Percentiles rank a stretch among this genome's conserved stretches.
These are phyloP conservation scores for Diversispora epigaea DNA, from an alignment of 192 early-diverging fungal species.

Conservation along the genomic window DNA sequence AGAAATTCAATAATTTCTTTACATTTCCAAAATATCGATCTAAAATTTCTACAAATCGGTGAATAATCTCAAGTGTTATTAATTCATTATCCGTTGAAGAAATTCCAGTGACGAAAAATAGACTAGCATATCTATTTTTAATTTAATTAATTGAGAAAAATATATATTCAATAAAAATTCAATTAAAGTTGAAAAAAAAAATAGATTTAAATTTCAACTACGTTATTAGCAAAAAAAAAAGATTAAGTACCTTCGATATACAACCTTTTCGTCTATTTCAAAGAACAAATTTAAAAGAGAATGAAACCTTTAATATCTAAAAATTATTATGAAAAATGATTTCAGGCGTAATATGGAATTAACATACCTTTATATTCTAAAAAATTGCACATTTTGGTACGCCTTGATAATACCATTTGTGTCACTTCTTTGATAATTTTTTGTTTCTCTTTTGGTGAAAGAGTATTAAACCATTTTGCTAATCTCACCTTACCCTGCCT, in stretches of 20 bases:
- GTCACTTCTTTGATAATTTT: constrained; percentile 95
- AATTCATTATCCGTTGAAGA: constrained; percentile 94
- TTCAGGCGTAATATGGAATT: not conserved
- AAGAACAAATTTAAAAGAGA: no score
- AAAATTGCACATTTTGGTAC: constrained; percentile 97
- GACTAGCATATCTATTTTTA: constrained; percentile 79
- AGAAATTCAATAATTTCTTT: constrained; percentile 23
- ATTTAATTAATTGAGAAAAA: not conserved
- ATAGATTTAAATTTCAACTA: not conserved
- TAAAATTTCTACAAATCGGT: constrained; percentile 96
- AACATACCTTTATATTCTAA: constrained; percentile 86
- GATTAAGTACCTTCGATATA: constrained; percentile 56
- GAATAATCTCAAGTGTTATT: constrained; percentile 91
- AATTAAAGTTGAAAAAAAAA: not conserved
- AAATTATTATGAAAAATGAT: not conserved
- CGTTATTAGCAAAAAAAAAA: not conserved
- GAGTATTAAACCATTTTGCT: constrained; percentile 78
- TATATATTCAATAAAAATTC: not conserved
- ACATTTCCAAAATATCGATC: constrained; percentile 98
- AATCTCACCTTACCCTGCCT: constrained; percentile 82
- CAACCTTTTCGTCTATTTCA: constrained; percentile 55
- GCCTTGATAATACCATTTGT: constrained; percentile 81
- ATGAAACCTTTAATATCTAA: no score
- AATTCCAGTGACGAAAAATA: constrained; percentile 97
- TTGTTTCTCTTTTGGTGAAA: constrained; percentile 85